Conservation (phyloP, 2,329 filamentous ascomycete species). For the Fonsecaea pugnacius region DNA sequence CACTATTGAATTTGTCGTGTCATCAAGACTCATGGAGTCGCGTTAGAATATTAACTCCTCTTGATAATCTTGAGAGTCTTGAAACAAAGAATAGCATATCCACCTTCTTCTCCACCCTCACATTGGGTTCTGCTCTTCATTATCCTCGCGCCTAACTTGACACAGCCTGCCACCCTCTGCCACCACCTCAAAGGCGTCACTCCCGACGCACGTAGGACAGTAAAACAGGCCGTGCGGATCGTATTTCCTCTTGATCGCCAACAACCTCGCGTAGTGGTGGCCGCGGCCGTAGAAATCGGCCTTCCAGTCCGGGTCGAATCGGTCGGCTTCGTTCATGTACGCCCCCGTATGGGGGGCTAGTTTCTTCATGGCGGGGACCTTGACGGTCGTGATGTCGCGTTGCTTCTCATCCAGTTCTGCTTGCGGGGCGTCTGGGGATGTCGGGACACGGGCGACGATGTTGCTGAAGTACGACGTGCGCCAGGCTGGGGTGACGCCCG, state of each 20-base stretch:
- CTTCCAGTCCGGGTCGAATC: constrained; percentile 26
- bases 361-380: constrained; percentile 41
- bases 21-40: too few relatives aligned
- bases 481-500: constrained; percentile 59
- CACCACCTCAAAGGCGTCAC: constrained; percentile 11
- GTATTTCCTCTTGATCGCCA: constrained; percentile 29
- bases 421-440: constrained; percentile 28
- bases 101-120: neutral
- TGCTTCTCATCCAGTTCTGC: constrained; percentile 34
- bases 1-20: too few relatives aligned
- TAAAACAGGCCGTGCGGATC: constrained; percentile 28
- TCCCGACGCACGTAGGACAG: constrained; percentile 29
- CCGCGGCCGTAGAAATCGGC: constrained; percentile 25
- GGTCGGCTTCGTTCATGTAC: constrained; percentile 45
- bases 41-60: too few relatives aligned
- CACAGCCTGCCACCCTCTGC: neutral
- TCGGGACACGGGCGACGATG: constrained; percentile 39
- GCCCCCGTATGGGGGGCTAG: constrained; percentile 43
- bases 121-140: neutral
- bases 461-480: constrained; percentile 47
- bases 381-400: constrained; percentile 42
- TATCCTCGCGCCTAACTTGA: neutral
- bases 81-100: neutral
- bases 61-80: too few relatives aligned
- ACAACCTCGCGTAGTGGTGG: constrained; percentile 19